phyloP scores from a whole-genome alignment of 257 asterid genomes.

The Forsythia suspensa region DNA sequence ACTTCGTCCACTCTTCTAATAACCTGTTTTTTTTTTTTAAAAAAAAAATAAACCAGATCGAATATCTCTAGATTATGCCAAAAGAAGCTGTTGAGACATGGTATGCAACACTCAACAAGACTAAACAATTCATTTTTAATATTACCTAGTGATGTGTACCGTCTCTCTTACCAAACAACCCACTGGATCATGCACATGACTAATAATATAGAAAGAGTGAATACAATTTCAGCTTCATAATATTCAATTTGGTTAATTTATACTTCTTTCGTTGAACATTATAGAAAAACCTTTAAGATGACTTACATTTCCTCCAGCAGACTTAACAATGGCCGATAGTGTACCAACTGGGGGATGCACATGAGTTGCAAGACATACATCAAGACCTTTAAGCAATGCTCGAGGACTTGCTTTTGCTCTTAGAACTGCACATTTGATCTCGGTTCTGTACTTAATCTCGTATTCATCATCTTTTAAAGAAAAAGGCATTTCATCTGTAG shows the following conservation, averaged over 20 bases:
- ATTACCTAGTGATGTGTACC: neutral
- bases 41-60: neutral
- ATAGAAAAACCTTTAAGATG: neutral
- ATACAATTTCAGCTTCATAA: no score
- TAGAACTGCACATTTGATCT: constrained; percentile 61
- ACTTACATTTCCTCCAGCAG: constrained; percentile 94
- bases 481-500: constrained; percentile 73
- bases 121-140: neutral
- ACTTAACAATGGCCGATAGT: constrained; percentile 57
- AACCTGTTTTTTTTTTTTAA: constrained; percentile 39
- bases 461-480: constrained; percentile 72
- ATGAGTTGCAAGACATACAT: constrained; percentile 68
- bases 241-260: neutral
- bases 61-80: neutral
- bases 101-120: neutral
- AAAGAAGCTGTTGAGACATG: neutral
- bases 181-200: neutral
- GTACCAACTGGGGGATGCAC: constrained; percentile 64
- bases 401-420: constrained; percentile 58
- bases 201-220: no score
- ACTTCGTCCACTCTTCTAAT: constrained; percentile 39
- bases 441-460: constrained; percentile 47
- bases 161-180: neutral
- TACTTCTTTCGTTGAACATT: neutral
- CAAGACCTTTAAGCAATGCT: constrained; percentile 69